Base-by-base conservation (phyloP, 257 asterid genomes). In the Rehmannia glutinosa region DNA sequence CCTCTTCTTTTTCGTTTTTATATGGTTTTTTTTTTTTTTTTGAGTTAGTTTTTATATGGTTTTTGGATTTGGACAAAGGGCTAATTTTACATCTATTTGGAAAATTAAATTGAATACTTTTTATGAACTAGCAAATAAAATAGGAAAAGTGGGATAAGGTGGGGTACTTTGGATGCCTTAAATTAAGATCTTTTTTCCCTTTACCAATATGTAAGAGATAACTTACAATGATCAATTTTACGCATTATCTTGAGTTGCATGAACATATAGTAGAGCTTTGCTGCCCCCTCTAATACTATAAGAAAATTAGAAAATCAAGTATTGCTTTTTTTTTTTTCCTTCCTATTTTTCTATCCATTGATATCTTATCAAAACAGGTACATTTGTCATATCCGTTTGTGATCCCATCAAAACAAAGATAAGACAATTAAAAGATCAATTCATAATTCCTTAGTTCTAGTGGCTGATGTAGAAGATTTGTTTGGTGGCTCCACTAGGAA, bases 161-260 rank as follows among this genome's bases (percentile, higher is more conserved):
- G n/a, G n/a, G n/a, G n/a, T 38, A 27, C 33, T 24, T 32, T 30
- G 58, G 60, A 71, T 71, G 53, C 54, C 41, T 61, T 71, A 41
- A 71, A 42, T 51, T 36, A 16, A 70, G 32, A n/a, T n/a, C n/a
- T n/a, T n/a, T n/a, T n/a, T n/a, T n/a, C n/a, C n/a, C n/a, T n/a
- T n/a, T n/a, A n/a, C n/a, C n/a, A n/a, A n/a, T n/a, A n/a, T n/a
- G n/a, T n/a, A n/a, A n/a, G 25, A 30, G 64, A 57, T 33, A 33
- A 28, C 15, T n/a, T n/a, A n/a, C n/a, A 24, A 8, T 15, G 8
- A 32, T 57, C 16, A 32, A 30, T 55, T 15, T 41, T 39, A 53
- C 57, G 13, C 56, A 7, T 39, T 39, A 52, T 30, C 25, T 39
- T 52, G 30, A 27, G 9, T 49, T 51, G 5, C 28, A 39, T 19